Evolutionary conservation across 2,329 filamentous ascomycete genomes (phyloP).

Genomic region (Hypoxylon sp.): DNA sequence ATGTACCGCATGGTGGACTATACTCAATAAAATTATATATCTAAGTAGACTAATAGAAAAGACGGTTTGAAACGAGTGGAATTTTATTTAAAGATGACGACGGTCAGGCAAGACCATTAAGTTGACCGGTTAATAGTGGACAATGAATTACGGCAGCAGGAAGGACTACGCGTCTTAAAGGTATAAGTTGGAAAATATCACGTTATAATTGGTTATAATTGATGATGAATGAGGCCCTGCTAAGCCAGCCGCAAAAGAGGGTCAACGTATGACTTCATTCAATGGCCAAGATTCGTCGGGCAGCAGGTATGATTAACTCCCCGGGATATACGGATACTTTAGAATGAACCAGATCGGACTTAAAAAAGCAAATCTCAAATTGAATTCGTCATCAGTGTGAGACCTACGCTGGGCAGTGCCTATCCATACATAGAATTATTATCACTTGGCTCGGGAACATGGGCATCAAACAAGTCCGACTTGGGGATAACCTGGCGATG

Average conservation of each 20-base stretch:
- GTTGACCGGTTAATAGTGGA: too few species aligned
- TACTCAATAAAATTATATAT: slow-evolving; percentile 19
- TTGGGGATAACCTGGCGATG: neutral
- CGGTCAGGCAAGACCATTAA: neutral
- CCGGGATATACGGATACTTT: slow-evolving; percentile 26
- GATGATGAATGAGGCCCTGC: slow-evolving; percentile 32
- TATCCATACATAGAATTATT: neutral
- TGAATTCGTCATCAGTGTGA: slow-evolving; percentile 40
- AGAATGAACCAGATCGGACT: slow-evolving; percentile 15
- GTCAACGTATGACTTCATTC: slow-evolving; percentile 44
- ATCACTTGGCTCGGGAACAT: slow-evolving; percentile 14
- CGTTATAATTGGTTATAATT: slow-evolving; percentile 35
- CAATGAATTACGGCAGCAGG: slow-evolving; percentile 21
- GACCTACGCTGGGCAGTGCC: slow-evolving; percentile 24
- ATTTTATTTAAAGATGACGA: slow-evolving; percentile 12
- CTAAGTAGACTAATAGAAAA: slow-evolving; percentile 10
- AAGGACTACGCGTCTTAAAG: slow-evolving; percentile 33
- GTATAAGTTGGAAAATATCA: slow-evolving; percentile 30
- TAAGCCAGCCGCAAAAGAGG: slow-evolving; percentile 31
- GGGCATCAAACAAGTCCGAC: slow-evolving; percentile 12
- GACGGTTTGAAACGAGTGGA: slow-evolving; percentile 25
- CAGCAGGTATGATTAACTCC: slow-evolving; percentile 17
- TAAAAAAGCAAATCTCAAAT: slow-evolving; percentile 19
- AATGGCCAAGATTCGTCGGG: slow-evolving; percentile 15
- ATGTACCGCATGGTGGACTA: slow-evolving; percentile 46